Percentiles rank a stretch among this genome's conserved stretches.
phyloP scores from a whole-genome alignment of 495 filamentous ascomycete genomes.

The Hypoxylon rickii region DNA sequence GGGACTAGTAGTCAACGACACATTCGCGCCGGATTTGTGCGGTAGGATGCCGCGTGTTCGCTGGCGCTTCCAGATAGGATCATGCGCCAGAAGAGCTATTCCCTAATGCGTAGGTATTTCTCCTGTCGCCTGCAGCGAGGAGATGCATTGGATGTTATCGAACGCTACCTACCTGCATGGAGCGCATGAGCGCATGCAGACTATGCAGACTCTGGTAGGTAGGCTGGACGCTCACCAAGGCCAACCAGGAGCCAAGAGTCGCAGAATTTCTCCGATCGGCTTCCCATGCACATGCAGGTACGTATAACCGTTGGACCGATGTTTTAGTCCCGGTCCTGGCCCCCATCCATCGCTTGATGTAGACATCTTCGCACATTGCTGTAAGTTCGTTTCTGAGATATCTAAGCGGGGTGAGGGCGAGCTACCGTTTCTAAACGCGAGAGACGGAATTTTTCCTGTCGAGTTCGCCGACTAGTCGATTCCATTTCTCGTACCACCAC shows the following conservation, averaged over 20 bases:
- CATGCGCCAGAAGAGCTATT: slow-evolving; percentile 1
- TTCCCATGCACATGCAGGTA: not conserved
- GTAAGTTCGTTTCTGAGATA: no score
- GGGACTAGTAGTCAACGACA: not conserved
- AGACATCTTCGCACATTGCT: no score
- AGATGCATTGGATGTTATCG: slow-evolving; percentile 25
- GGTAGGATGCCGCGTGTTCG: slow-evolving; percentile 1
- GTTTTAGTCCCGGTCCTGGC: no score
- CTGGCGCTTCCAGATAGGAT: slow-evolving; percentile 12
- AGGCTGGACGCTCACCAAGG: not conserved
- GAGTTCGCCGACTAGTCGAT: no score
- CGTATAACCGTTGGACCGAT: not conserved
- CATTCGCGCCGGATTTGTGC: not conserved
- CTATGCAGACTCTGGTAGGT: not conserved
- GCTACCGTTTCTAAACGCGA: no score
- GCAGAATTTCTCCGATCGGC: not conserved
- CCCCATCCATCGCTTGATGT: no score
- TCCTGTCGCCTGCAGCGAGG: slow-evolving; percentile 24
- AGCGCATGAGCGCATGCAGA: not conserved
- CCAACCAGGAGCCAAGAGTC: not conserved
- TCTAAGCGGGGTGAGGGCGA: no score
- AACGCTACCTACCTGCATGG: slow-evolving; percentile 21
- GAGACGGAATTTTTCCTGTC: no score
- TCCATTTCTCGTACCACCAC: no score
- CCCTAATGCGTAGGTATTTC: slow-evolving; percentile 9